phyloP scores from a whole-genome alignment of 2,329 filamentous ascomycete species.

The Paecilomyces sp. region DNA sequence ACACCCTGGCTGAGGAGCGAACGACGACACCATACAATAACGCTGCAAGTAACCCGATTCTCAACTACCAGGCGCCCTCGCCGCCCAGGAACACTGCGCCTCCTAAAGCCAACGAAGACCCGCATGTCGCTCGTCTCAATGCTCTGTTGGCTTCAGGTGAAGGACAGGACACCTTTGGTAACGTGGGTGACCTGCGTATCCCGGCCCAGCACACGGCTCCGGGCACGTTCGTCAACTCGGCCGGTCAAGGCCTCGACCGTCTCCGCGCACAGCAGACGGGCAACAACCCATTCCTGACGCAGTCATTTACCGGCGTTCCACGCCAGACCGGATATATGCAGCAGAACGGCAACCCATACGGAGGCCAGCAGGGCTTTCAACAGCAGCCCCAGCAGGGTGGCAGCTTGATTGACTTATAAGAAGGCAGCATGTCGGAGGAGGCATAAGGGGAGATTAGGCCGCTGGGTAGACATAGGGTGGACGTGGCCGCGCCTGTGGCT shows the following conservation, averaged over 20 bases:
- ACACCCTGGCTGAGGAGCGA: slow-evolving; percentile 76
- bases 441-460: background rate
- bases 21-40: slow-evolving; percentile 58
- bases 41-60: slow-evolving; percentile 33
- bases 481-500: background rate
- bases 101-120: slow-evolving; percentile 45
- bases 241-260: slow-evolving; percentile 68
- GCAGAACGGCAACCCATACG: slow-evolving; percentile 50
- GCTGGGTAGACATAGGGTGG: background rate
- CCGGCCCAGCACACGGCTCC: slow-evolving; percentile 94
- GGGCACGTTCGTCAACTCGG: slow-evolving; percentile 93
- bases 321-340: slow-evolving; percentile 40
- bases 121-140: slow-evolving; percentile 63
- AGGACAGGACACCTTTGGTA: slow-evolving; percentile 94
- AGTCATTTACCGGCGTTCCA: slow-evolving; percentile 68
- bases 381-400: slow-evolving; percentile 41
- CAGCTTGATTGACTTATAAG: slow-evolving; percentile 56
- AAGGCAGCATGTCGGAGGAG: background rate
- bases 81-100: slow-evolving; percentile 26
- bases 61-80: slow-evolving; percentile 24
- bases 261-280: slow-evolving; percentile 63
- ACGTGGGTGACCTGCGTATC: slow-evolving; percentile 91
- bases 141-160: slow-evolving; percentile 79
- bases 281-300: slow-evolving; percentile 82
- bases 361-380: slow-evolving; percentile 38